These are phyloP conservation scores for Penicillium parvum DNA, from an alignment of 495 filamentous ascomycete genomes.

Conservation along the genomic window DNA sequence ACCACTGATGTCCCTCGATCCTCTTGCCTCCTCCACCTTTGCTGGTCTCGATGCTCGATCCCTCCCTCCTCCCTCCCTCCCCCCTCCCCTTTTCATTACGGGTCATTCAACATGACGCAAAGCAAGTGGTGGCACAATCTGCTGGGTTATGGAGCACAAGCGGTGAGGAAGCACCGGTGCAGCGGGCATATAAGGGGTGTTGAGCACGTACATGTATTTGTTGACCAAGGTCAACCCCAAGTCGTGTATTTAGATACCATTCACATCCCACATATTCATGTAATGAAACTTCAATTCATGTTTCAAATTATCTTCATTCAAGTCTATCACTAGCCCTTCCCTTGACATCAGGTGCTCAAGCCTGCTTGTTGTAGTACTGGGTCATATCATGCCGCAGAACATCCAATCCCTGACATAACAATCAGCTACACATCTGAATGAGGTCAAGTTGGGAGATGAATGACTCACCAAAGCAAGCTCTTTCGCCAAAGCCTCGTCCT, in stretches of 20 bases:
- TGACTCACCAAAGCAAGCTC: conserved; percentile 24
- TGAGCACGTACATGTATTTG: no score
- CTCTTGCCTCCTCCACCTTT: no score
- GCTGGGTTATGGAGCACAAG: conserved; percentile 1
- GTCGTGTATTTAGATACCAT: not conserved
- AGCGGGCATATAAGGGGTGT: not conserved
- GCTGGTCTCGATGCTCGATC: conserved; percentile 8
- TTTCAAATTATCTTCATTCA: not conserved
- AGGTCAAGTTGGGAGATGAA: not conserved
- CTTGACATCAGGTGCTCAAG: not conserved
- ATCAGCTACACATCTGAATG: not conserved
- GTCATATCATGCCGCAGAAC: conserved; percentile 29
- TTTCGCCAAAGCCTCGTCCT: conserved; percentile 17
- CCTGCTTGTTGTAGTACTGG: conserved; percentile 21
- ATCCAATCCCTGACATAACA: conserved; percentile 19
- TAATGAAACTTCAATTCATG: no score
- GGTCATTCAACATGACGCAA: conserved; percentile 3
- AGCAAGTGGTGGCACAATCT: conserved; percentile 5
- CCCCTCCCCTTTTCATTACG: conserved; percentile 20
- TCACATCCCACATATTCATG: not conserved
- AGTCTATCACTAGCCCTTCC: not conserved
- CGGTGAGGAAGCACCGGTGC: conserved; percentile 2
- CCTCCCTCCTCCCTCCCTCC: conserved; percentile 14
- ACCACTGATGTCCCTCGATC: not conserved
- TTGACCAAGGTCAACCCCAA: not conserved